Conservation (phyloP, 768 basidiomycete genomes). For the Suillus occidentalis region DNA sequence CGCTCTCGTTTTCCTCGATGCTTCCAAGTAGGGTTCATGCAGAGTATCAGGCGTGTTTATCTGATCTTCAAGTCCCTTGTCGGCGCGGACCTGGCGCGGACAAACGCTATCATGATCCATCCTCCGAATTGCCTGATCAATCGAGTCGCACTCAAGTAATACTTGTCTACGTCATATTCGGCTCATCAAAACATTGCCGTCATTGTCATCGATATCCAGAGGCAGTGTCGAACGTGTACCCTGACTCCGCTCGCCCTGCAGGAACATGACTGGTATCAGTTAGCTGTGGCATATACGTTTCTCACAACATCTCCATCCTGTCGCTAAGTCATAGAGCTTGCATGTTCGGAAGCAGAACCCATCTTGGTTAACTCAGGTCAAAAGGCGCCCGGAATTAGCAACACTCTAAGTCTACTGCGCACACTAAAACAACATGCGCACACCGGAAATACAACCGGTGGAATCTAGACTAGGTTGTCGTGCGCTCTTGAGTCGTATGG, state of each 20-base stretch:
- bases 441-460: not conserved
- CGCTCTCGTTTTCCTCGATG: not conserved
- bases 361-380: not conserved
- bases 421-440: not conserved
- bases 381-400: not conserved
- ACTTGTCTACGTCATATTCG: not conserved
- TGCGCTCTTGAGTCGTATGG: not conserved
- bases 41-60: not conserved
- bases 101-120: not conserved
- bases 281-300: not conserved
- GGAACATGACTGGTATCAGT: not conserved
- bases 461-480: not conserved
- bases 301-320: not conserved
- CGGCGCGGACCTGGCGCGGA: not conserved
- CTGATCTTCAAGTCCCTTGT: not conserved
- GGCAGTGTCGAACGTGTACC: slow-evolving; percentile 1
- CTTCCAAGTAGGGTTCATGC: not conserved
- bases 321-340: not conserved
- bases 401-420: not conserved
- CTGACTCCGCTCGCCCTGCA: not conserved
- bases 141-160: not conserved
- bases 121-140: not conserved
- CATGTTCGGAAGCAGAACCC: not conserved
- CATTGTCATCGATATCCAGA: not conserved
- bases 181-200: not conserved